A percentile compares a stretch with the other conserved stretches of the same genome.
These are phyloP conservation scores for Ascochyta lentis DNA, from an alignment of 2,329 filamentous ascomycete genomes.

Conservation along the genomic window DNA sequence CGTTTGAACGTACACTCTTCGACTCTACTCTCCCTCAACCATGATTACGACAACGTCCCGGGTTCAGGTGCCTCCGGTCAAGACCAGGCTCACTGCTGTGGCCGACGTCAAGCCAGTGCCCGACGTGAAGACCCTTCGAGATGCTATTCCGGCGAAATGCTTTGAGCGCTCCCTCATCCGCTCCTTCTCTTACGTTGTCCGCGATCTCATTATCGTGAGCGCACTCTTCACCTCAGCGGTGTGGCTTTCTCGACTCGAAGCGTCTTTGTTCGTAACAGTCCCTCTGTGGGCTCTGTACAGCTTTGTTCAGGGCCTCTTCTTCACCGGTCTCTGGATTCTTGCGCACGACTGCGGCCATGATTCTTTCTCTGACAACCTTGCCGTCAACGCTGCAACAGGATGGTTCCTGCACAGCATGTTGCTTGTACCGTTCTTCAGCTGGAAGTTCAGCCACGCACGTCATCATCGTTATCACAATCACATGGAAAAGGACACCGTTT, in stretches of 20 bases:
- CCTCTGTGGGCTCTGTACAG: constrained; percentile 64
- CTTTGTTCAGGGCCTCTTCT: constrained; percentile 69
- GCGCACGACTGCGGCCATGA: constrained; percentile 76
- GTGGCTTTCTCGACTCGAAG: constrained; percentile 20
- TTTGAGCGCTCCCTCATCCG: constrained; percentile 33
- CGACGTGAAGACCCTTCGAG: constrained; percentile 33
- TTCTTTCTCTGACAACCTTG: constrained; percentile 65
- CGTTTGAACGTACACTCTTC: constrained; percentile 6
- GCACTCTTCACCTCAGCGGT: constrained; percentile 26
- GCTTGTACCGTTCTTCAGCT: constrained; percentile 74
- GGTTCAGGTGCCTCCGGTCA: constrained; percentile 21
- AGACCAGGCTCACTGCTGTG: constrained; percentile 26
- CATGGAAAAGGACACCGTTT: constrained; percentile 67
- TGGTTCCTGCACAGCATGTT: constrained; percentile 71
- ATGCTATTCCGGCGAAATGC: constrained; percentile 33
- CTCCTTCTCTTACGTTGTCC: constrained; percentile 33
- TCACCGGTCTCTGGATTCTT: constrained; percentile 71
- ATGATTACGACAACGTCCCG: constrained; percentile 30
- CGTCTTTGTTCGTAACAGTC: constrained; percentile 20
- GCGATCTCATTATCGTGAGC: constrained; percentile 31
- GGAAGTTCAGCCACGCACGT: constrained; percentile 73
- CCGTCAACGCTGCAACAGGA: constrained; percentile 67
- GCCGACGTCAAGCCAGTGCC: constrained; percentile 26
- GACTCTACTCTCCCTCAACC: constrained; percentile 7
- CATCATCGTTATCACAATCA: constrained; percentile 74